These are phyloP conservation scores for Acanthochlamys bracteata DNA, from an alignment of 106 monocot species.

Conservation along the genomic window DNA sequence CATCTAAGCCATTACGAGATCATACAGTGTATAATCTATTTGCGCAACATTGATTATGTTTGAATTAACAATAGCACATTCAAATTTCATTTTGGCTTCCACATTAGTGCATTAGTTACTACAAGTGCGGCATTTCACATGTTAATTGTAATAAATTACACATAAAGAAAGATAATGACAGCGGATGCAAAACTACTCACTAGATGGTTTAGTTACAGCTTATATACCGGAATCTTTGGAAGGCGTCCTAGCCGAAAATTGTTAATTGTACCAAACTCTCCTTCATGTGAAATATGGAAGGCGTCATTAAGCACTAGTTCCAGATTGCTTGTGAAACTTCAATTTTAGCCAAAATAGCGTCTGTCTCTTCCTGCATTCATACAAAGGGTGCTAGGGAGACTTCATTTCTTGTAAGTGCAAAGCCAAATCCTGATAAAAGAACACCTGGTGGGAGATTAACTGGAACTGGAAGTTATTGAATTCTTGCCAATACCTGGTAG, in stretches of 20 bases:
- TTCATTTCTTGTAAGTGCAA: no score
- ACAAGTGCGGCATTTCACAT: no score
- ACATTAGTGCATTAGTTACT: no score
- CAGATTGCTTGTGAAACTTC: slow-evolving; percentile 91
- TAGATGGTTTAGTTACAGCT: not conserved
- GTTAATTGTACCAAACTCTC: slow-evolving; percentile 94
- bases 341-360: slow-evolving; percentile 92
- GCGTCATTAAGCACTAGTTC: slow-evolving; percentile 91
- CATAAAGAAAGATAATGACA: not conserved
- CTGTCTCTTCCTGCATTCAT: slow-evolving; percentile 73
- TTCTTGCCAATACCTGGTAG: slow-evolving; percentile 91
- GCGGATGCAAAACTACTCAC: not conserved
- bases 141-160: no score
- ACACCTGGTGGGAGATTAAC: slow-evolving; percentile 80
- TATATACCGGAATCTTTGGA: slow-evolving; percentile 65
- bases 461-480: slow-evolving; percentile 93
- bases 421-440: not conserved
- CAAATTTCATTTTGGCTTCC: no score
- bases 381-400: not conserved
- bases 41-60: no score
- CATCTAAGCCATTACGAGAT: no score
- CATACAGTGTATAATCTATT: no score
- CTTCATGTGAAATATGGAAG: slow-evolving; percentile 85
- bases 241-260: slow-evolving; percentile 96
- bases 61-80: no score